Conservation (phyloP, 2,329 filamentous ascomycete genomes). For the Leptosphaerulina australis region DNA sequence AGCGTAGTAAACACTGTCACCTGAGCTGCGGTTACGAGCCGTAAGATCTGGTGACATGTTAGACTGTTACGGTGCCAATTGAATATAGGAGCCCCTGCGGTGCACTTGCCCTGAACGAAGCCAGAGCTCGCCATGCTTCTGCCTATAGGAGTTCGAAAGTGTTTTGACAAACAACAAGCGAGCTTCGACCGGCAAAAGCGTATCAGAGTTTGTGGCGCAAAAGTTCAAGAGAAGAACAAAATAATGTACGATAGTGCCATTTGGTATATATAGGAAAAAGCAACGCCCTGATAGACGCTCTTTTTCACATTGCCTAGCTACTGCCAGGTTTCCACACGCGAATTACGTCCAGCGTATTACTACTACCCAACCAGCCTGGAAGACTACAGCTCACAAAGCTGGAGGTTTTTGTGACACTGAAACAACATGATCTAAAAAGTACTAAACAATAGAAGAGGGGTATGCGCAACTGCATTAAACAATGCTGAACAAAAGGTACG, state of each 20-base stretch:
- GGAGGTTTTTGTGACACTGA: conserved; percentile 1
- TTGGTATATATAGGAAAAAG: neutral
- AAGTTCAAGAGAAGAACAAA: no score
- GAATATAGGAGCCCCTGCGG: neutral
- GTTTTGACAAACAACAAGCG: no score
- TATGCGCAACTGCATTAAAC: conserved; percentile 33
- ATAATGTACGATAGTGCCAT: conserved; percentile 2
- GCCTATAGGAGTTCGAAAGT: neutral
- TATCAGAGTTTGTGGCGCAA: no score
- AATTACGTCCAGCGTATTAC: conserved; percentile 17
- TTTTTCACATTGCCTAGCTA: neutral
- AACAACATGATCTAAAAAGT: conserved; percentile 24
- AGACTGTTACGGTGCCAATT: neutral
- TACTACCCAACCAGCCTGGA: neutral
- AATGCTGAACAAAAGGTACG: conserved; percentile 19
- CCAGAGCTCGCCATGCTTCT: neutral
- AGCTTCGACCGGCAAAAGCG: no score
- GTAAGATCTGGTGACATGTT: neutral
- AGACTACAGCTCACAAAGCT: neutral
- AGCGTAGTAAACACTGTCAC: conserved; percentile 1
- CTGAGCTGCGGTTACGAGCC: conserved; percentile 1
- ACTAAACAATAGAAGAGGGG: conserved; percentile 30
- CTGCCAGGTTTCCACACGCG: neutral
- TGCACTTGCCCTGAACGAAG: neutral
- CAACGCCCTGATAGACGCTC: neutral